Evolutionary conservation across 306 rosid species (phyloP).

Genomic region (Vachellia collinsii): DNA sequence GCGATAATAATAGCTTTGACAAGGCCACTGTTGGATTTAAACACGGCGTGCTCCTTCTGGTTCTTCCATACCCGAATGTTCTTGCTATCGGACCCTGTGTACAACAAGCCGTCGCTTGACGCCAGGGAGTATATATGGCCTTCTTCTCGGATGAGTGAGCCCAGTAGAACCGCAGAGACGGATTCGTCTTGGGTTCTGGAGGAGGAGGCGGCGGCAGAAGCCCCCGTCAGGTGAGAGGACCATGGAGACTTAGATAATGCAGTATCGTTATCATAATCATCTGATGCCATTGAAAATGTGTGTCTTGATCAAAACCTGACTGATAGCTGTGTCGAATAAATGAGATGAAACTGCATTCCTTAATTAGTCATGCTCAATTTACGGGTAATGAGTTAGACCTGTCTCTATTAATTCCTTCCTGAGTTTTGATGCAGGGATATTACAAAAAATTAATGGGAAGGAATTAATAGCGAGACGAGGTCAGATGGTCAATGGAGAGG

Average conservation of each 20-base stretch:
- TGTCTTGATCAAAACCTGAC: not conserved
- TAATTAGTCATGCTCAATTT: not conserved
- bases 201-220: not conserved
- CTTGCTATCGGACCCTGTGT: slow-evolving; percentile 89
- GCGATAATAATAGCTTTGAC: slow-evolving; percentile 79
- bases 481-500: not conserved
- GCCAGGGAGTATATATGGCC: slow-evolving; percentile 93
- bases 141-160: slow-evolving; percentile 85
- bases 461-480: slow-evolving; percentile 13
- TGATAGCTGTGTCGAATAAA: not conserved
- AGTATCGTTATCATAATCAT: slow-evolving; percentile 30
- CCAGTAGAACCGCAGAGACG: slow-evolving; percentile 51
- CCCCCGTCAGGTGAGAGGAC: slow-evolving; percentile 62
- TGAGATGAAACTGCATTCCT: slow-evolving; percentile 3
- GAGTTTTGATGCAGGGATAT: slow-evolving; percentile 14
- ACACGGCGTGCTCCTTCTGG: slow-evolving; percentile 67
- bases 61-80: slow-evolving; percentile 95
- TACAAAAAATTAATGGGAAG: not conserved
- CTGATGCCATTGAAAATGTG: slow-evolving; percentile 19
- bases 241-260: slow-evolving; percentile 69
- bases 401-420: slow-evolving; percentile 37
- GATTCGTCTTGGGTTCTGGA: slow-evolving; percentile 9
- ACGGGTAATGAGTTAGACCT: slow-evolving; percentile 15
- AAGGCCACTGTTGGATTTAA: slow-evolving; percentile 77
- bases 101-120: slow-evolving; percentile 63